Evolutionary conservation across 2,329 filamentous ascomycete species (phyloP).

Genomic region (Exophiala viscosa): DNA sequence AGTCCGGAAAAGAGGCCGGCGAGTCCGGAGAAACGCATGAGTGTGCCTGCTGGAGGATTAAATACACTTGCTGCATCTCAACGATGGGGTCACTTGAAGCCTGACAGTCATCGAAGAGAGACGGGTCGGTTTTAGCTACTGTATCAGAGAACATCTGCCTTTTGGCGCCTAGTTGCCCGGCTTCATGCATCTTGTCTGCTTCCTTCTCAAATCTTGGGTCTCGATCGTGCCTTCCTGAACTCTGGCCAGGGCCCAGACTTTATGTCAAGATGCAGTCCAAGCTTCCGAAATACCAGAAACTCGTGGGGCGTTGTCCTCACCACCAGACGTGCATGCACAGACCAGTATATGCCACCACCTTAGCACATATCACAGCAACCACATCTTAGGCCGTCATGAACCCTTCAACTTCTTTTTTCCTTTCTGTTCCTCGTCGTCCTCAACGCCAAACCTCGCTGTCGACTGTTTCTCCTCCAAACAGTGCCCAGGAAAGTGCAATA

Average conservation of each 20-base stretch:
- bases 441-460: slow-evolving; percentile 9
- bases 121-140: slow-evolving; percentile 30
- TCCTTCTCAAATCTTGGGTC: not conserved
- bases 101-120: slow-evolving; percentile 29
- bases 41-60: slow-evolving; percentile 34
- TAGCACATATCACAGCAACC: slow-evolving; percentile 28
- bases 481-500: not conserved
- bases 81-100: slow-evolving; percentile 33
- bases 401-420: slow-evolving; percentile 5
- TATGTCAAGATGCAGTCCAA: slow-evolving; percentile 1
- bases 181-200: not conserved
- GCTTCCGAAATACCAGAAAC: slow-evolving; percentile 9
- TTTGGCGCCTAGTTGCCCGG: not conserved
- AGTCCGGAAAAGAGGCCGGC: slow-evolving; percentile 38
- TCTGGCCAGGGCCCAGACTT: not conserved
- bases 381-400: slow-evolving; percentile 17
- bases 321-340: slow-evolving; percentile 15
- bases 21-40: slow-evolving; percentile 44
- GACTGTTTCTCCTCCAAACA: not conserved
- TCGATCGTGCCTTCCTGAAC: slow-evolving; percentile 11
- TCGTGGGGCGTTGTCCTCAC: slow-evolving; percentile 14
- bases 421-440: slow-evolving; percentile 10
- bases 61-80: slow-evolving; percentile 35
- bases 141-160: not conserved
- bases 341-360: slow-evolving; percentile 22